These are phyloP conservation scores for slime mould (Dictyostelium discoideum) DNA, from an alignment of 78 protist genomes.

Conservation along the genomic window dicty_2.7 NC_007090.3:2524001-2524500, in stretches of 20 bases:
- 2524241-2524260: background rate
- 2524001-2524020: background rate
- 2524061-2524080: background rate
- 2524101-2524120: background rate
- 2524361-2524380: conserved; percentile 4
- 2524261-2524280: conserved; percentile 9
- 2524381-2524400: background rate
- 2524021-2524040: background rate
- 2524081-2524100: conserved; percentile 11
- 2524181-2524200: too few relatives aligned
- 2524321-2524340: background rate
- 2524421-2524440: background rate
- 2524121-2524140: background rate
- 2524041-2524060: background rate
- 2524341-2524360: background rate
- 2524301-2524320: conserved; percentile 18
- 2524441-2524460: background rate
- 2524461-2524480: background rate
- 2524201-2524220: background rate
- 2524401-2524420: background rate
- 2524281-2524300: conserved; percentile 65
- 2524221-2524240: background rate
- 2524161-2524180: too few relatives aligned
- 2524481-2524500: background rate
- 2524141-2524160: background rate